Conservation (phyloP, 371 early-diverging fungal species). For the Amoeboaphelidium protococcarum region DNA sequence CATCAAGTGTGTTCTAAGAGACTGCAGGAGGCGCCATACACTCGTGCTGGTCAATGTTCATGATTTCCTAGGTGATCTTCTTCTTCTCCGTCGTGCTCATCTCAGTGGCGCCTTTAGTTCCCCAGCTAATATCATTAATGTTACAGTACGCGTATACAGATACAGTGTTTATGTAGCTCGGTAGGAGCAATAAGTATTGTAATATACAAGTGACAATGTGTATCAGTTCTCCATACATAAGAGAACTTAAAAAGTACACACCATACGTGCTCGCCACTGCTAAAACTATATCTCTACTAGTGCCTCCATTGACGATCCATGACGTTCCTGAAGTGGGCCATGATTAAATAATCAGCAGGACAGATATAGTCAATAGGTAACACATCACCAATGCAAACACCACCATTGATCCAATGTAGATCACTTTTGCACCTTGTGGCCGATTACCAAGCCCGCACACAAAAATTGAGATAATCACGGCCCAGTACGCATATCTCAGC, state of each 20-base stretch:
- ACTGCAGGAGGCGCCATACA: not conserved
- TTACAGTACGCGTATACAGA: conserved; percentile 80
- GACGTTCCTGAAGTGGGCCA: conserved; percentile 1
- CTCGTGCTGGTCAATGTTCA: conserved; percentile 11
- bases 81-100: not conserved
- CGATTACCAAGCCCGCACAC: conserved; percentile 72
- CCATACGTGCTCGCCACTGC: conserved; percentile 57
- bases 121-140: conserved; percentile 64
- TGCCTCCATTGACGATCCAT: conserved; percentile 1
- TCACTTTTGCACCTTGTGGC: conserved; percentile 53
- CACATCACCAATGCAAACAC: conserved; percentile 47
- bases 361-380: conserved; percentile 27
- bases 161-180: conserved; percentile 61
- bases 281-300: conserved; percentile 45
- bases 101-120: conserved; percentile 57
- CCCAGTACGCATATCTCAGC: not conserved
- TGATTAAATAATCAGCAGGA: conserved; percentile 10
- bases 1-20: not conserved
- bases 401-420: conserved; percentile 29
- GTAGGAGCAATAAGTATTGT: conserved; percentile 59
- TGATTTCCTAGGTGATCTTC: conserved; percentile 13
- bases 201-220: conserved; percentile 69
- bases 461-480: conserved; percentile 31
- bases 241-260: conserved; percentile 43
- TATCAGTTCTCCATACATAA: conserved; percentile 61